Evolutionary conservation across 306 rosid species (phyloP), one percentile per base, ranked within the genome.

Genomic region (Morella rubra): DNA sequence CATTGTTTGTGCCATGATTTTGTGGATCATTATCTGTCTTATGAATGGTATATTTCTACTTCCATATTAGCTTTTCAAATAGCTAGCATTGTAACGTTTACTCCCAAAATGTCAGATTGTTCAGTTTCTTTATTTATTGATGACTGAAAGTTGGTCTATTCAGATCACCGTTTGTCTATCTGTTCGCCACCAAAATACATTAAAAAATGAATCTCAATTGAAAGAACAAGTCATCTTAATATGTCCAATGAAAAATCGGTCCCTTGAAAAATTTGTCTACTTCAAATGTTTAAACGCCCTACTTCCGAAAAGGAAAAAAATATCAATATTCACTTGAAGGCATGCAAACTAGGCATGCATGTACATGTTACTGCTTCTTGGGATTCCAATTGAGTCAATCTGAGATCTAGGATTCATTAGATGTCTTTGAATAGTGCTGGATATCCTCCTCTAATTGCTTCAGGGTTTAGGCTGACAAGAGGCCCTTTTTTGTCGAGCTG

Each of bases 11-110:
- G 97, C 96, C 44, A 58, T 85, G 91, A 81, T 92, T 76, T 86
- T 90, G 79, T 90, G 97, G 96, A 85, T 91, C 85, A 64, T 91
- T 71, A 80, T 89, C 60, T 95, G 99, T 79, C 93, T 92, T 61
- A 82, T 92, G 97, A 89, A 95, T 61, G 97, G 99, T 95, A 44
- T 66, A 66, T 13, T 27, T 27, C 67, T 60, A 11, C 44, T 27
- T 60, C 67, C 67, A 60, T 60, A 11, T 32, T 27, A 24, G 42
- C 67, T 60, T 60, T 60, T 27, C 32, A 12, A 24, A 22, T 60
- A 60, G 66, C 24, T 27, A 9, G 42, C 41, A 60, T 27, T 27
- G 15, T 10, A 13, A 4, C 5, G 18, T 60, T 60, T 60, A 13
- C n/a, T 60, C 12, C 67, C 27, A 60, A 60, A 1, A 58, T 22